Evolutionary conservation across 768 basidiomycete genomes (phyloP).

Genomic region (Podaxis carcinomalis): DNA sequence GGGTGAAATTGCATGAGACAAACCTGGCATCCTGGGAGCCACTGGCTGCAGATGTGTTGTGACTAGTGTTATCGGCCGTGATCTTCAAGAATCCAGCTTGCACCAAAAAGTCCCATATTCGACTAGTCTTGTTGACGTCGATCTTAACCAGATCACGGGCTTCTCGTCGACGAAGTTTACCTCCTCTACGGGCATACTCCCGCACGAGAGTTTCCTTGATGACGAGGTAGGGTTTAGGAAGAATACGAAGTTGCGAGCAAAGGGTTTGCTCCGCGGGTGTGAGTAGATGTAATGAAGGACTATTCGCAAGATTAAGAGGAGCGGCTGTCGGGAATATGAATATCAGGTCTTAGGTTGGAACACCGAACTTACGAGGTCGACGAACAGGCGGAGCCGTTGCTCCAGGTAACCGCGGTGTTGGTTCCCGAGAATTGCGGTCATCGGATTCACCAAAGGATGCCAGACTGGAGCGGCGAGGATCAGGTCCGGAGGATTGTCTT

Average conservation of each 20-base stretch:
- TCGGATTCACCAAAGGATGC: constrained; percentile 42
- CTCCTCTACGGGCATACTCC: constrained; percentile 87
- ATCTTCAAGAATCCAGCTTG: constrained; percentile 81
- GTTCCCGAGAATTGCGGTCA: constrained; percentile 55
- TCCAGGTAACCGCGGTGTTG: constrained; percentile 46
- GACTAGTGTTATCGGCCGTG: constrained; percentile 44
- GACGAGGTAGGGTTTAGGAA: constrained; percentile 92
- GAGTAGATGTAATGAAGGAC: constrained; percentile 85
- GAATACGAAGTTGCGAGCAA: constrained; percentile 84
- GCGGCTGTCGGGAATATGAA: constrained; percentile 27
- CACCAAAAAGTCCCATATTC: constrained; percentile 91
- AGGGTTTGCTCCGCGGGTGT: constrained; percentile 83
- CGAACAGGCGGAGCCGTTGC: constrained; percentile 35
- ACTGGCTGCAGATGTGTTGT: constrained; percentile 38
- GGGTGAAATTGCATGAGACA: constrained; percentile 9
- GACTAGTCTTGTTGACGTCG: constrained; percentile 88
- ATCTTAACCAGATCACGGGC: constrained; percentile 89
- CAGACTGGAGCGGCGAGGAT: constrained; percentile 43
- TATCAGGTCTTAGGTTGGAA: neutral
- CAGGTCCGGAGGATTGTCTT: constrained; percentile 52
- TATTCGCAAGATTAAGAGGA: constrained; percentile 88
- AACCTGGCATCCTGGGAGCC: constrained; percentile 34
- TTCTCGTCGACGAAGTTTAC: constrained; percentile 83
- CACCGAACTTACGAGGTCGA: constrained; percentile 35
- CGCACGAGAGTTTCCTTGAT: constrained; percentile 94